Evolutionary conservation across 192 early-diverging fungal genomes (phyloP).

Genomic region (Backusella mclennaniae): DNA sequence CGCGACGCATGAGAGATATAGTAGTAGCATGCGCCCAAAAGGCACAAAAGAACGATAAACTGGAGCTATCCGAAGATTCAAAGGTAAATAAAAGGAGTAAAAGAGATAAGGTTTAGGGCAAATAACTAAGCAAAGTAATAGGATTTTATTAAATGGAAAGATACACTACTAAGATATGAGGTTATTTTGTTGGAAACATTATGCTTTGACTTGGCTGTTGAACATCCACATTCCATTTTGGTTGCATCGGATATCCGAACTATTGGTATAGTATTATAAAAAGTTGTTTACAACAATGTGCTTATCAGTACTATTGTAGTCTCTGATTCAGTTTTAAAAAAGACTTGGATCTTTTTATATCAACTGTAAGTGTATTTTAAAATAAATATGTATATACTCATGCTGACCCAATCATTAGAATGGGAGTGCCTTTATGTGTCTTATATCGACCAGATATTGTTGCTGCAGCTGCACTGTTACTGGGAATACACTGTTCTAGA

Average conservation of each 20-base stretch:
- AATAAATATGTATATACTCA: not conserved
- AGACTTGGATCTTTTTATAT: constrained; percentile 53
- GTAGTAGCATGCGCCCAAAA: constrained; percentile 50
- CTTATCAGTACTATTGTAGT: constrained; percentile 4
- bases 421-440: constrained; percentile 48
- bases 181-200: constrained; percentile 59
- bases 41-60: constrained; percentile 46
- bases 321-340: constrained; percentile 31
- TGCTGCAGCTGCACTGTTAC: constrained; percentile 43
- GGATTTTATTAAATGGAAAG: constrained; percentile 58
- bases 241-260: constrained; percentile 35
- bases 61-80: constrained; percentile 27
- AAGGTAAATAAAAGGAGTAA: constrained; percentile 17
- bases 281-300: not conserved
- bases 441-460: constrained; percentile 41
- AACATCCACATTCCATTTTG: constrained; percentile 59
- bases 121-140: constrained; percentile 11
- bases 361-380: constrained; percentile 35
- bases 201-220: constrained; percentile 69
- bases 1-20: constrained; percentile 52
- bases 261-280: constrained; percentile 14
- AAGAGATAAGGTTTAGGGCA: not conserved
- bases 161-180: constrained; percentile 54
- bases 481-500: constrained; percentile 29
- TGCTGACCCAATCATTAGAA: not conserved